Evolutionary conservation across 1,284 basidiomycete species (phyloP).

Genomic region (Heimioporus punctisporus): DNA sequence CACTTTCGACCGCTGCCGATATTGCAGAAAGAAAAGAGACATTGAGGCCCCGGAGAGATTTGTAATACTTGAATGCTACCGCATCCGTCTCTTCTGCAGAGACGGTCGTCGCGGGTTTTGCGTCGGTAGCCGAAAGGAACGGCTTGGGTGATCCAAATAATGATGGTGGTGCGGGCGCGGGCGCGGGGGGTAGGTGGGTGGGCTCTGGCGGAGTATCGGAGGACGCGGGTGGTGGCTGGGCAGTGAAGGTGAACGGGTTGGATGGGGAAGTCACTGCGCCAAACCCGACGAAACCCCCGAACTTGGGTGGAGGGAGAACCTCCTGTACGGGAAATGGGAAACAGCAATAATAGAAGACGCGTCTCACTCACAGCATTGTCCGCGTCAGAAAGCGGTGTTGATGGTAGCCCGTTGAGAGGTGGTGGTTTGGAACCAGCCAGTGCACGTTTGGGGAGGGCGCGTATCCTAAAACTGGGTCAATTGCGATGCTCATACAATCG

Average conservation of each 20-base stretch:
- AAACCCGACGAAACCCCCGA: slow-evolving; percentile 51
- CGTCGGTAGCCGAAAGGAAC: slow-evolving; percentile 4
- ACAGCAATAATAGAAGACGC: slow-evolving; percentile 7
- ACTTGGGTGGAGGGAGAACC: slow-evolving; percentile 37
- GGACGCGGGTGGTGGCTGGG: slow-evolving; percentile 18
- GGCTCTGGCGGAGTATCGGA: too few relatives aligned
- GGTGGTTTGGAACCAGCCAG: slow-evolving; percentile 21
- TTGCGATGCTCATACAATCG: neutral
- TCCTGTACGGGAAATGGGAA: slow-evolving; percentile 19
- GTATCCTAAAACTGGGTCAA: slow-evolving; percentile 46
- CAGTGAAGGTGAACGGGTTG: slow-evolving; percentile 36
- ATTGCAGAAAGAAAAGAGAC: slow-evolving; percentile 68
- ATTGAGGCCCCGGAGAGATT: slow-evolving; percentile 81
- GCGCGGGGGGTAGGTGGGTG: too few relatives aligned
- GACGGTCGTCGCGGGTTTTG: slow-evolving; percentile 14
- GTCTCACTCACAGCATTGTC: slow-evolving; percentile 28
- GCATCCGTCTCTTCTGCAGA: slow-evolving; percentile 33
- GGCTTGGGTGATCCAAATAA: slow-evolving; percentile 7
- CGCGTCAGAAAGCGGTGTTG: slow-evolving; percentile 8
- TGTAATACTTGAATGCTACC: slow-evolving; percentile 62
- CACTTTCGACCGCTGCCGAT: slow-evolving; percentile 62
- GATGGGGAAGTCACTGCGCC: slow-evolving; percentile 32
- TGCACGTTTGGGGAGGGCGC: slow-evolving; percentile 55
- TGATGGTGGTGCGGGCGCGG: slow-evolving; percentile 10
- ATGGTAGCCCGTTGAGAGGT: slow-evolving; percentile 26